Conservation (phyloP, 148 eudicot genomes). For the Vaccinium darrowii region DNA sequence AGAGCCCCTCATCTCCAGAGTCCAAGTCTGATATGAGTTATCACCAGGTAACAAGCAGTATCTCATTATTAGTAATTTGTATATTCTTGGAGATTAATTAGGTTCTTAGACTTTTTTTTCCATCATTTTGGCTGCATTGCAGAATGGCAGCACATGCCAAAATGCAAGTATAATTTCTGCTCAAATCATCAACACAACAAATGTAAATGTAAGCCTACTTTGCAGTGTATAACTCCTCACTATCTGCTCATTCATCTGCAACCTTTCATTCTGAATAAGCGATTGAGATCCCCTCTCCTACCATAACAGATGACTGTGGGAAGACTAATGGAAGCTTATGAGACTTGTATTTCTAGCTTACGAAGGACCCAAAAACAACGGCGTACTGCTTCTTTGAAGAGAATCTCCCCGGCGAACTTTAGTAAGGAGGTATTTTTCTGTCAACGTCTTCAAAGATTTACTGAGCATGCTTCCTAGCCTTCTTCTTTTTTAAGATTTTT, state of each 20-base stretch:
- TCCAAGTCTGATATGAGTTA: slow-evolving; percentile 30
- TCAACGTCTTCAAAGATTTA: background rate
- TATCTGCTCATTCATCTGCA: slow-evolving; percentile 8
- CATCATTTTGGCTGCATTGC: slow-evolving; percentile 25
- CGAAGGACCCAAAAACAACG: slow-evolving; percentile 62
- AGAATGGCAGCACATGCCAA: slow-evolving; percentile 41
- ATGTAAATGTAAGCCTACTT: slow-evolving; percentile 43
- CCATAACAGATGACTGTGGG: slow-evolving; percentile 58
- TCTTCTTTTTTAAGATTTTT: background rate
- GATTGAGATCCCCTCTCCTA: slow-evolving; percentile 16
- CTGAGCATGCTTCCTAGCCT: background rate
- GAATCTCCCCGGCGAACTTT: slow-evolving; percentile 79
- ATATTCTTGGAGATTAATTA: background rate
- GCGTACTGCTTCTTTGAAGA: slow-evolving; percentile 52
- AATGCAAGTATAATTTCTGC: slow-evolving; percentile 28
- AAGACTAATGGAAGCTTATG: slow-evolving; percentile 64
- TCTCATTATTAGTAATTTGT: background rate
- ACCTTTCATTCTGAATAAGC: slow-evolving; percentile 4
- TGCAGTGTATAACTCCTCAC: background rate
- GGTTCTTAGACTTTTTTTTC: slow-evolving; percentile 6
- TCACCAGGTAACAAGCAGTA: slow-evolving; percentile 43
- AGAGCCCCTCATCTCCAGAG: slow-evolving; percentile 39
- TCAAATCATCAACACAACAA: slow-evolving; percentile 29
- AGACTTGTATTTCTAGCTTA: slow-evolving; percentile 57
- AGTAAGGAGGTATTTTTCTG: slow-evolving; percentile 73